Evolutionary conservation across 129 eudicot species (phyloP), one percentile per base, ranked within the genome.

Genomic region (Logfia minima): DNA sequence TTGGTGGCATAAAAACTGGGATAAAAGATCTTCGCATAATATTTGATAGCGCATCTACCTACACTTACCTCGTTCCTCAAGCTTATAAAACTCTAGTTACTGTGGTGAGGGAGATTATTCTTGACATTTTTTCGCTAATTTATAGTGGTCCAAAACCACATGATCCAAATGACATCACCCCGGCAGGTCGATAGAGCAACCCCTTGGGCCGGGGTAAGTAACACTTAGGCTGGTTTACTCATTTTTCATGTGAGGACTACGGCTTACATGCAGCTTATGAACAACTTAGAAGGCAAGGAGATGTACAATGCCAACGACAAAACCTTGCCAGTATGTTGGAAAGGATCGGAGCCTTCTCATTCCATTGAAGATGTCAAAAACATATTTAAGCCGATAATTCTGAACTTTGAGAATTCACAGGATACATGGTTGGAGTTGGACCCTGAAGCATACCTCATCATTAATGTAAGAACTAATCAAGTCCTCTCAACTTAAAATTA

Each of bases 351-450:
- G n/a, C 72, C 53, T 28, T 66, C 52, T 39, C 41, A 66, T 73
- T 76, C 80, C 16, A 14, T 51, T 55, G n/a, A 76, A 31, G 80
- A 76, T 7, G 73, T 66, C 73, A 76, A 66, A 66, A 14, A 32
- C 55, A 5, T 76, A 4, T 76, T 76, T 22, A 76, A 31, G 34
- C 74, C 74, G 10, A 13, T 76, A 66, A 11, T 55, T 2, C 52
- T 76, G 72, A 32, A 16, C 24, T 66, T 52, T 43, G 65, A 66
- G 52, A 76, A 66, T 66, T 7, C 74, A 21, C n/a, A 52, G 37
- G 48, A 66, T 66, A 39, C 45, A 51, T 26, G 73, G 74, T 51
- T 51, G 18, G 66, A 76, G 24, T 51, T 76, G 73, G 53, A 29
- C 24, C 74, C 74, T 7, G 73, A 66, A 53, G 74, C 74, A 52